phyloP scores from a whole-genome alignment of 768 basidiomycete species.

The Trametopsis cervina region DNA sequence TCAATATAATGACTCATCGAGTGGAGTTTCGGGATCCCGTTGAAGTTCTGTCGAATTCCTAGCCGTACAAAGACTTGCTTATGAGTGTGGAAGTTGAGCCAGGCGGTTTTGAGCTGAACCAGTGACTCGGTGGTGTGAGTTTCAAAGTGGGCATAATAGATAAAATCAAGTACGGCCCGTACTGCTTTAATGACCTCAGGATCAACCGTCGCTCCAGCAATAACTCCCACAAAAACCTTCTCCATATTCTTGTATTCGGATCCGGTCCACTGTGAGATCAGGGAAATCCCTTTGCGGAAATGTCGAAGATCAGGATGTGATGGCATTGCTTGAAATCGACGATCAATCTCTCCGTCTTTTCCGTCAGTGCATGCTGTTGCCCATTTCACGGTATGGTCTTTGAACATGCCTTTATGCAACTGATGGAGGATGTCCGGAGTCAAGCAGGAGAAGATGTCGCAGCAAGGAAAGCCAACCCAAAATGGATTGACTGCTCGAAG shows the following conservation, averaged over 20 bases:
- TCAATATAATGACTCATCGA: constrained; percentile 16
- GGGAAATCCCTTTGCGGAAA: constrained; percentile 37
- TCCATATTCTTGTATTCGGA: constrained; percentile 31
- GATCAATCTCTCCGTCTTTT: constrained; percentile 29
- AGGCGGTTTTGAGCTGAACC: constrained; percentile 7
- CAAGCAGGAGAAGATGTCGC: constrained; percentile 31
- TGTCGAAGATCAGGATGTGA: constrained; percentile 27
- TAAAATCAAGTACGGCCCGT: constrained; percentile 22
- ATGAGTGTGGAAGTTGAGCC: constrained; percentile 18
- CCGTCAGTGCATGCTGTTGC: not conserved
- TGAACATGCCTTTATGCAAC: constrained; percentile 40
- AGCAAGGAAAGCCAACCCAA: constrained; percentile 33
- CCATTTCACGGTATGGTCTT: constrained; percentile 33
- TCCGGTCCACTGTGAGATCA: constrained; percentile 36
- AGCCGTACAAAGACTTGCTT: constrained; percentile 22
- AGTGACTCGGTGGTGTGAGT: constrained; percentile 17
- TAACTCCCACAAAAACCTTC: constrained; percentile 20
- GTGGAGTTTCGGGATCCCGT: constrained; percentile 23
- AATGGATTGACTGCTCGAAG: constrained; percentile 27
- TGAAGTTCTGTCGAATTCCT: constrained; percentile 20
- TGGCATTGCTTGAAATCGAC: constrained; percentile 25
- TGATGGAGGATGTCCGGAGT: constrained; percentile 40
- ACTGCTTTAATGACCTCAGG: constrained; percentile 17
- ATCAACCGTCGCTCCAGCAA: constrained; percentile 20
- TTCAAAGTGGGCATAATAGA: constrained; percentile 22